phyloP scores from a whole-genome alignment of 2,329 filamentous ascomycete species.

The Tolypocladium ovalisporum region DNA sequence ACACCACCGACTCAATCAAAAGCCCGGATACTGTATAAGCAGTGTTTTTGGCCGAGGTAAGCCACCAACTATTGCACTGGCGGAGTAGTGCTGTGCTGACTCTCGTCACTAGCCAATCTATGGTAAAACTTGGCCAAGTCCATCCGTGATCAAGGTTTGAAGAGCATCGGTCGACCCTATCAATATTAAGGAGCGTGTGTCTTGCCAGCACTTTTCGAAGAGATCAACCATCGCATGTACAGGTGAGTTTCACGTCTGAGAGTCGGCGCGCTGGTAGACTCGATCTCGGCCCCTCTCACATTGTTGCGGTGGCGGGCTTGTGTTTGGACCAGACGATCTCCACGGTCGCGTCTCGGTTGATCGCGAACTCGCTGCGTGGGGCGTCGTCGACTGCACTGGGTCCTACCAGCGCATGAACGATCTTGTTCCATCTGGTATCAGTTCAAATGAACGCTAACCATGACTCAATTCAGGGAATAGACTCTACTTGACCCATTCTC shows the following conservation, averaged over 20 bases:
- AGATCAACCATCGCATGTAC: not conserved
- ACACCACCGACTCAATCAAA: not conserved
- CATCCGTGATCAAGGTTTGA: not conserved
- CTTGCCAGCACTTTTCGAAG: not conserved
- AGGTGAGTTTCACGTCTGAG: not conserved
- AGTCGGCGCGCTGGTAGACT: not conserved
- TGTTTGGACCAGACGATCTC: not conserved
- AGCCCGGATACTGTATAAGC: not conserved
- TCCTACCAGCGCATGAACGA: not conserved
- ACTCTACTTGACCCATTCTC: not conserved
- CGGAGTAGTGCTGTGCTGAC: not conserved
- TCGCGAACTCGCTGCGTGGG: not conserved
- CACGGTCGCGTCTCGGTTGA: not conserved
- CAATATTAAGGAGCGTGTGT: not conserved
- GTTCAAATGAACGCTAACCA: not conserved
- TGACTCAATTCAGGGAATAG: not conserved
- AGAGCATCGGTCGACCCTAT: not conserved
- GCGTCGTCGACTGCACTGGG: not conserved
- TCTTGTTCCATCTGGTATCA: not conserved
- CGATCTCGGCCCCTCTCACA: not conserved
- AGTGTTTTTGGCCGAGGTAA: not conserved
- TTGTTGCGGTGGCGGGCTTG: not conserved
- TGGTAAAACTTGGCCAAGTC: not conserved
- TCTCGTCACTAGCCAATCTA: not conserved
- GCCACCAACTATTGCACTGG: not conserved